These are phyloP conservation scores for Xerocomellus dryophilus DNA, from an alignment of 768 basidiomycete genomes.

Conservation along the genomic window DNA sequence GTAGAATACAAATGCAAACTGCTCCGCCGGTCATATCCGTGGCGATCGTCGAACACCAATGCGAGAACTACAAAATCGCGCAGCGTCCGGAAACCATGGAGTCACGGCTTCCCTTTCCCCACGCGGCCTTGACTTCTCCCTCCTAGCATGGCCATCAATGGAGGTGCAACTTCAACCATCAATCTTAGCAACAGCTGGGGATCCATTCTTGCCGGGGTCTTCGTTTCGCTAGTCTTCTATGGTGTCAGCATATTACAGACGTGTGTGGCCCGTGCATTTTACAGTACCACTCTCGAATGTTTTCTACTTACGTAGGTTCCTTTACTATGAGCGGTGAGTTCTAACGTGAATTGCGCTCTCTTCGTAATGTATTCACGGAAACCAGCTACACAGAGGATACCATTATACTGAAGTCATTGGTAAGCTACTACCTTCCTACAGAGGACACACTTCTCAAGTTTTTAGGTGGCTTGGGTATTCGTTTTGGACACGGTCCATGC, in stretches of 20 bases:
- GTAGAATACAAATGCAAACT: too few species aligned
- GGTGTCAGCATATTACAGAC: constrained; percentile 26
- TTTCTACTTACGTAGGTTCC: constrained; percentile 13
- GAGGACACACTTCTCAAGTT: not conserved
- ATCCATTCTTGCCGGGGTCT: not conserved
- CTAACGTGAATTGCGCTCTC: not conserved
- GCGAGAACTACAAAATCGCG: too few species aligned
- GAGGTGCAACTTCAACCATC: too few species aligned
- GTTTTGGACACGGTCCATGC: constrained; percentile 17
- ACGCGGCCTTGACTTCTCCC: too few species aligned
- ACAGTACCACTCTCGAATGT: not conserved
- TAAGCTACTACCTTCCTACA: not conserved
- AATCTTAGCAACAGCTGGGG: too few species aligned
- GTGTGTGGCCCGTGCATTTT: constrained; percentile 8
- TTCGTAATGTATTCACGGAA: not conserved
- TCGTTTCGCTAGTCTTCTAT: constrained; percentile 23
- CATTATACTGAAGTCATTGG: constrained; percentile 14
- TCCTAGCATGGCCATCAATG: too few species aligned
- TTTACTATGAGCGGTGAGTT: constrained; percentile 27
- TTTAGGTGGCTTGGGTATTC: constrained; percentile 24
- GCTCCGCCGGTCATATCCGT: too few species aligned
- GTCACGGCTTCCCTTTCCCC: too few species aligned
- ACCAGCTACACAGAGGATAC: constrained; percentile 17
- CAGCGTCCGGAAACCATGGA: too few species aligned
- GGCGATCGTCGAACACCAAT: too few species aligned